A percentile compares a stretch with the other conserved stretches of the same genome.
phyloP scores from a whole-genome alignment of 2,329 filamentous ascomycete species.

The Hypoxylon sp. region DNA sequence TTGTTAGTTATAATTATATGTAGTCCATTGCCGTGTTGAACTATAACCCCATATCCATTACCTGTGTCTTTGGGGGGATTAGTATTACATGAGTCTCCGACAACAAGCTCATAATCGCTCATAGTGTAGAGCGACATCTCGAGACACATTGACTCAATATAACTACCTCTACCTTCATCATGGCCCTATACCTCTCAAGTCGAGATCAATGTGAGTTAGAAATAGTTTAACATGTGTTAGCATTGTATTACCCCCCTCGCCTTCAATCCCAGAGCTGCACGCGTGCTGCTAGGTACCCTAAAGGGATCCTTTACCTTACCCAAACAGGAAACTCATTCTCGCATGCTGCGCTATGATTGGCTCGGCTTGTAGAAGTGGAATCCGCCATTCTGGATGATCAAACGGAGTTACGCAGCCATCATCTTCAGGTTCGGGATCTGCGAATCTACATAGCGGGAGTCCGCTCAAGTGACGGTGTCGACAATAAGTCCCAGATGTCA shows the following conservation, averaged over 20 bases:
- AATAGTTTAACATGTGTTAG: neutral
- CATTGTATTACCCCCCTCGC: neutral
- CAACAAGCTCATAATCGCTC: neutral
- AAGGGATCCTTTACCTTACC: neutral
- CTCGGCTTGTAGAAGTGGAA: neutral
- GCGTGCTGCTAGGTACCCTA: no score
- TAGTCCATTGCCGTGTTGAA: constrained; percentile 1
- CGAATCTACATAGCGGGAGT: neutral
- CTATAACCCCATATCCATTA: neutral
- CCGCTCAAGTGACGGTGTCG: neutral
- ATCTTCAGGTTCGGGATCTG: neutral
- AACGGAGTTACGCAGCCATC: neutral
- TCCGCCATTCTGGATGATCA: neutral
- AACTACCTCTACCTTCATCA: neutral
- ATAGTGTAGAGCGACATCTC: neutral
- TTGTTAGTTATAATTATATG: constrained; percentile 15
- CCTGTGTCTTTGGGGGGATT: neutral
- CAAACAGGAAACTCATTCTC: constrained; percentile 3
- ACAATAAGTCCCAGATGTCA: neutral
- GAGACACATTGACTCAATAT: neutral
- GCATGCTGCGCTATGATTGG: constrained; percentile 9
- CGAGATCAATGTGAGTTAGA: neutral
- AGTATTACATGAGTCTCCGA: neutral
- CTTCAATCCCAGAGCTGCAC: neutral
- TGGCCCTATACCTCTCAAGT: neutral